Base-by-base conservation (phyloP, 2,329 filamentous ascomycete genomes). In the Trichoderma guizhouense region DNA sequence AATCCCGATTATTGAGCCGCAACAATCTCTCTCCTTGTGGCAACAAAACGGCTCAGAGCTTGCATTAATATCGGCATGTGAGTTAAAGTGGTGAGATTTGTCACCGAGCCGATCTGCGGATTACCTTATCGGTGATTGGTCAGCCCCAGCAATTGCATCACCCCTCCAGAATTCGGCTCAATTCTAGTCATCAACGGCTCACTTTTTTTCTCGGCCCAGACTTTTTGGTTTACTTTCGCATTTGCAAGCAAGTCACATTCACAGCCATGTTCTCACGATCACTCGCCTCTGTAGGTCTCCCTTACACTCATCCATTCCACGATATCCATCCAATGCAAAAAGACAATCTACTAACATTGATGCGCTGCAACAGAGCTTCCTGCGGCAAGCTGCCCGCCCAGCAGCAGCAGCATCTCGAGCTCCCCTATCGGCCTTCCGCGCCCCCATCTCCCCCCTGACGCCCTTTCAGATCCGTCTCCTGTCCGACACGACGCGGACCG, bases 401-500 rank as follows among this genome's bases (percentile, higher is more conserved):
- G 78, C 77, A 36, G 76, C 78, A 71, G 36, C 36, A 39, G 39
- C 39, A 15, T 15, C 34, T 1, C 77, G 73, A 77, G 76, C 68
- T 73, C 75, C 72, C 66, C 73, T 72, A 72, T 73, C 57, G 69
- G 53, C 74, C 73, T 75, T 78, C 75, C 76, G 76, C 72, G 71
- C 75, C 15, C 66, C 74, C 70, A 15, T 73, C 64, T 69, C 72
- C 21, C 77, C 76, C 67, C 73, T 78, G 57, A 76, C 77, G 58
- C 78, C 79, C 62, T 77, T 82, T 77, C 85, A 86, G 74, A 83
- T 87, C 72, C 92, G 94, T 71, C 87, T 93, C 53, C 88, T 99
- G 62, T 98, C 95, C 36, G 88, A 91, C 76, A 89, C 94, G 79
- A 96, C 93, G 12, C 90, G 88, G 74, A 83, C 89, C 51, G 94